phyloP scores from a whole-genome alignment of 768 basidiomycete genomes.

The Coprinopsis marcescibilis region DNA sequence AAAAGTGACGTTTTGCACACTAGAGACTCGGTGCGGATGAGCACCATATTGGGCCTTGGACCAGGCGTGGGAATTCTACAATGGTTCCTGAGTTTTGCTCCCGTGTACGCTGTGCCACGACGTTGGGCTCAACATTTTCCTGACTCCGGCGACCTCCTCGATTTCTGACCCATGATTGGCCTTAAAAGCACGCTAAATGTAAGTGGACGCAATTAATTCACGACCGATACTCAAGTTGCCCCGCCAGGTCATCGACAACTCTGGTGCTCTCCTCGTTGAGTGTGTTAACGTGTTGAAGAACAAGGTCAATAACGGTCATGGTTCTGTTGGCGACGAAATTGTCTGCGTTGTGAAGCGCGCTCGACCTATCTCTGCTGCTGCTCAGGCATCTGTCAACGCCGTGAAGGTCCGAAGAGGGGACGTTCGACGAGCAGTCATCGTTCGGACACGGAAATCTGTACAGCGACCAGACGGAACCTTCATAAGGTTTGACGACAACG shows the following conservation, averaged over 20 bases:
- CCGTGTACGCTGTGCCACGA: not conserved
- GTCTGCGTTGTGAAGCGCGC: slow-evolving; percentile 93
- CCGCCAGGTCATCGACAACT: slow-evolving; percentile 89
- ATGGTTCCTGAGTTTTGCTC: not conserved
- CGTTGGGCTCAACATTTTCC: not conserved
- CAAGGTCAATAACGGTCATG: slow-evolving; percentile 94
- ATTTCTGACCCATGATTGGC: slow-evolving; percentile 68
- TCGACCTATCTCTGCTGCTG: slow-evolving; percentile 66
- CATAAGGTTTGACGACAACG: slow-evolving; percentile 94
- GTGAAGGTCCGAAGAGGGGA: slow-evolving; percentile 92
- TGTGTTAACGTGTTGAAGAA: slow-evolving; percentile 95
- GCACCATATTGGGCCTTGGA: not conserved
- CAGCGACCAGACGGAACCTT: slow-evolving; percentile 82
- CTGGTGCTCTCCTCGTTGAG: slow-evolving; percentile 89
- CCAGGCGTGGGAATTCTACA: slow-evolving; percentile 20
- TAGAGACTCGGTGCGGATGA: no score
- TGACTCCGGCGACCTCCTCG: not conserved
- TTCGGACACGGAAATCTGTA: slow-evolving; percentile 84
- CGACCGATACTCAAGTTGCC: not conserved
- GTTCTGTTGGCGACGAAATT: slow-evolving; percentile 89
- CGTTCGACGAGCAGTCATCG: slow-evolving; percentile 92
- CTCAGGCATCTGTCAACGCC: slow-evolving; percentile 65
- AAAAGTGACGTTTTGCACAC: not conserved
- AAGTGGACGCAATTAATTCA: slow-evolving; percentile 18
- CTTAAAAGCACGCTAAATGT: slow-evolving; percentile 91